Evolutionary conservation across 768 basidiomycete species (phyloP), one percentile per base, ranked within the genome.

Genomic region (Suillus tomentosus): DNA sequence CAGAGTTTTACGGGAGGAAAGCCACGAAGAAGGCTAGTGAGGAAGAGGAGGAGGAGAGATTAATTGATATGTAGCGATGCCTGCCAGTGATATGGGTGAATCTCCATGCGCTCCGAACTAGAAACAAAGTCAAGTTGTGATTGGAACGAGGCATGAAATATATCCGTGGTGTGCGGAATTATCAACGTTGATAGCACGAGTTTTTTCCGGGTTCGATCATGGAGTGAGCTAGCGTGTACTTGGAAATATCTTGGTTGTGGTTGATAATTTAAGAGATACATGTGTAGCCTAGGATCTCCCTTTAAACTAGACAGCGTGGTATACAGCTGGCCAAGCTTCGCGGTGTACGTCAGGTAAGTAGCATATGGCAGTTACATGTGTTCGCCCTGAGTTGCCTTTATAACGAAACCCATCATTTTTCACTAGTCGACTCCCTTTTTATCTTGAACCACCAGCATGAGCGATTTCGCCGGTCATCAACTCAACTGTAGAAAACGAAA

Each of bases 1-100:
- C 85, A 66, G 95, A 97, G 79, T 97, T 91, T 77, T 97, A 97
- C 72, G 90, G 85, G 53, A 90, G 95, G 72, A 95, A 96, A 80
- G 76, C 86, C 45, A 84, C 81, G 59, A 89, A 85, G 83, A 89
- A 85, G 80, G 82, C 77, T 71, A 81, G 78, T 51, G 79, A 75
- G 64, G 79, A 82, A 69, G 82, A 77, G 0, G 66, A 37, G 24
- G 78, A 79, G 65, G 85, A 84, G 67, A 88, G 85, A 77, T 79
- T 91, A 66, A 82, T 91, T 70, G 90, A 92, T 79, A 86, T 80
- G 63, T 86, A 84, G 68, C 47, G 47, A 22, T 22, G 43, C 10
- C 36, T 37, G 36, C 10, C 5, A 10, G 36, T 8, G 36, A 10
- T 8, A 36, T 8, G 36, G 36, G 36, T 8, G 36, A 37, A 37